Evolutionary conservation across 1,139 yeast genomes (phyloP), one percentile per base, ranked within the genome.

Genomic region (Blastobotrys arbuscula): DNA sequence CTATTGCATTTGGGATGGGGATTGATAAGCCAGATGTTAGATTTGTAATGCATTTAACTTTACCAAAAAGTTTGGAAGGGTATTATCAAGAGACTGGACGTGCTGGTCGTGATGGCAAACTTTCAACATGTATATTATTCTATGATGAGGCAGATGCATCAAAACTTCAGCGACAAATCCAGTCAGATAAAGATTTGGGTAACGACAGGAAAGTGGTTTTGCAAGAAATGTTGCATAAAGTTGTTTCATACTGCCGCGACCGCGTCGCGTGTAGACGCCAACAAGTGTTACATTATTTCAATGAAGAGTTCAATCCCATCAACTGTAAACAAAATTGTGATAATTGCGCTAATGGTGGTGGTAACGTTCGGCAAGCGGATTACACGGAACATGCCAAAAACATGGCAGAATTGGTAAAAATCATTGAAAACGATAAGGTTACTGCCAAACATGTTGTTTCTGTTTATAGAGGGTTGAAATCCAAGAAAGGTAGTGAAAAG

Each of bases 1-100:
- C 98, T 0, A 87, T 92, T 56, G 98, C 97, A 0, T 92, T 92
- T 73, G 98, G 98, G 30, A 92, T 92, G 97, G 98, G 98, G 47
- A 92, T 92, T 52, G 98, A 92, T 69, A 92, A 92, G 64, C 88
- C 97, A 0, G 95, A 92, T 66, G 98, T 92, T 8, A 70, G 98
- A 47, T 90, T 78, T 71, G 97, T 92, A 2, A 81, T 87, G 45
- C 98, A 92, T 67, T 74, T 84, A 53, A 85, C 90, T n/a, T 71
- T 92, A 35, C 97, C 98, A 0, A 72, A 96, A 60, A 86, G 89
- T 44, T 70, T 92, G 53, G 98, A 92, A 68, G 97, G 97, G 0
- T 92, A 92, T 63, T 92, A 92, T 60, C 98, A 92, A 68, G 98
- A 92, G 65, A 89, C 97, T 1, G 98, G 98, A n/a, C 81, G 98